Evolutionary conservation across 345 rosid genomes (phyloP).

Genomic region (Streptanthus diversifolius): DNA sequence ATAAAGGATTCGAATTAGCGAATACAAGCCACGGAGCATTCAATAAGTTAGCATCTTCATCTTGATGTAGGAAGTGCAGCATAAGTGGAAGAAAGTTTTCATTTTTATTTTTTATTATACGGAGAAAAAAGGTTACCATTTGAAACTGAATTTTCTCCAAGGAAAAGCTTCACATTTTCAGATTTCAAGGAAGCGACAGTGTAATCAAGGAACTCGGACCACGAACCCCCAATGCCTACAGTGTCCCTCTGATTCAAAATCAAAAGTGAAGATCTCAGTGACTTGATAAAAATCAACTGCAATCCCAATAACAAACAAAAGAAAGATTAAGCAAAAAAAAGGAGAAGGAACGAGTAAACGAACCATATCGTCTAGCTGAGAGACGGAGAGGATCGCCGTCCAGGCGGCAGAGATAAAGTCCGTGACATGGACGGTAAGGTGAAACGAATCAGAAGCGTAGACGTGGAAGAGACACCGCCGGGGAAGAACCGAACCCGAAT

Average conservation of each 20-base stretch:
- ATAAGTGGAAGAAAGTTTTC: background rate
- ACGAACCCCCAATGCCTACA: conserved; percentile 78
- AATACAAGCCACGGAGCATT: background rate
- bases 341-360: background rate
- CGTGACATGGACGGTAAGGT: conserved; percentile 54
- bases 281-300: background rate
- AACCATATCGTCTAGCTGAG: conserved; percentile 85
- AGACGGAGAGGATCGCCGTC: conserved; percentile 57
- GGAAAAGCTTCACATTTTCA: conserved; percentile 66
- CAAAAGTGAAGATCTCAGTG: background rate
- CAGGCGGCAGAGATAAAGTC: conserved; percentile 60
- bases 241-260: conserved; percentile 63
- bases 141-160: conserved; percentile 38
- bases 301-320: background rate
- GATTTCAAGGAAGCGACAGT: conserved; percentile 60
- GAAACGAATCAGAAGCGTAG: conserved; percentile 58
- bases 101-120: too few relatives aligned
- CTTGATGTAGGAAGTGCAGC: background rate
- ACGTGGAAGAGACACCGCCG: conserved; percentile 61
- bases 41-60: background rate
- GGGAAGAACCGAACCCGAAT: conserved; percentile 34
- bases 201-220: conserved; percentile 82
- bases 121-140: too few relatives aligned
- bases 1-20: too few relatives aligned
- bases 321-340: too few relatives aligned